These are phyloP conservation scores for Emmonsiellopsis sp. DNA, from an alignment of 2,329 filamentous ascomycete species.

Conservation along the genomic window DNA sequence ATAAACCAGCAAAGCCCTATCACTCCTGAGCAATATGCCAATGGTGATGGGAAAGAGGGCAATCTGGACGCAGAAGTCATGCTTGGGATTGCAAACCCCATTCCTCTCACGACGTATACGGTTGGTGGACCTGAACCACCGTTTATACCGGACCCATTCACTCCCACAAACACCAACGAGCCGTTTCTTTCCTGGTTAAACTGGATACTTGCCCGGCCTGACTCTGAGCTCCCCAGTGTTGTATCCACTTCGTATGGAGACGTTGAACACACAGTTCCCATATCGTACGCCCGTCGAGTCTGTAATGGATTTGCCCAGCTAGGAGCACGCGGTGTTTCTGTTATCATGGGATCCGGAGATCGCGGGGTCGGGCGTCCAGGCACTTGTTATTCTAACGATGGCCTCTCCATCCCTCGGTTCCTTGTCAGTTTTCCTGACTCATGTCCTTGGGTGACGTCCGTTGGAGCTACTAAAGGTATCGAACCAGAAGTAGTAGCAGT, in stretches of 20 bases:
- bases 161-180: slow-evolving; percentile 1
- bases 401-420: slow-evolving; percentile 43
- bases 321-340: slow-evolving; percentile 55
- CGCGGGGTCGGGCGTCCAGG: slow-evolving; percentile 42
- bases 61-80: slow-evolving; percentile 1
- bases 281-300: slow-evolving; percentile 49
- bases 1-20: not conserved
- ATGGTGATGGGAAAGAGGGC: not conserved
- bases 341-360: slow-evolving; percentile 57
- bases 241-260: slow-evolving; percentile 62
- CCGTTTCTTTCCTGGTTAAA: not conserved
- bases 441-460: slow-evolving; percentile 55
- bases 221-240: slow-evolving; percentile 51
- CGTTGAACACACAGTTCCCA: slow-evolving; percentile 53
- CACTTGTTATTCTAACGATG: slow-evolving; percentile 47
- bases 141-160: not conserved
- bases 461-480: slow-evolving; percentile 48
- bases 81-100: not conserved
- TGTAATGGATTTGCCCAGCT: slow-evolving; percentile 57
- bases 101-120: not conserved
- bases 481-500: slow-evolving; percentile 27
- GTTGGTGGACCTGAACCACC: not conserved
- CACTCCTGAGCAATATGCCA: not conserved
- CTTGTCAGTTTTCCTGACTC: slow-evolving; percentile 46
- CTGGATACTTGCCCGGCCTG: not conserved